Evolutionary conservation across 2,329 filamentous ascomycete genomes (phyloP).

Genomic region (Penicillium frequentans): DNA sequence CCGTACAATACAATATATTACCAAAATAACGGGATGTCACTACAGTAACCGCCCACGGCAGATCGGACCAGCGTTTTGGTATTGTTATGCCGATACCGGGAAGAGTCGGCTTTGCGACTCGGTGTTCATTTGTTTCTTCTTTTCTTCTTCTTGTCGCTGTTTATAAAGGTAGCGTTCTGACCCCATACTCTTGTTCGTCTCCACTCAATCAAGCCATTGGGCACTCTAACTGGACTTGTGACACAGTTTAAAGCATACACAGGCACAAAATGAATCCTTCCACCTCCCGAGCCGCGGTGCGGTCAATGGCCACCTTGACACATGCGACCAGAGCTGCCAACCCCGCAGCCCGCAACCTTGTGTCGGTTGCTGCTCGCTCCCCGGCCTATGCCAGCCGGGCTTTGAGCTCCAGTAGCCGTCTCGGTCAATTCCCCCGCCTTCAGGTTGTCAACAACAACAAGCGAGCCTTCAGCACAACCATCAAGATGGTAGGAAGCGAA

Average conservation of each 20-base stretch:
- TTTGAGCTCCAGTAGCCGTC: conserved; percentile 33
- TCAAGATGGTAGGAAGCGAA: conserved; percentile 35
- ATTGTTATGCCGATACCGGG: conserved; percentile 27
- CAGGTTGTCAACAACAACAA: conserved; percentile 35
- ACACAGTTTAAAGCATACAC: conserved; percentile 10
- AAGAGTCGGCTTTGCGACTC: conserved; percentile 23
- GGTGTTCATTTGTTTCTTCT: conserved; percentile 8
- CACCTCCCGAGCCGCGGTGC: conserved; percentile 39
- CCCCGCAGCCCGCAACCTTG: conserved; percentile 34
- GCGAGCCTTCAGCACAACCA: conserved; percentile 38
- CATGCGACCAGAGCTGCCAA: conserved; percentile 35
- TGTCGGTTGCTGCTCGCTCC: conserved; percentile 30
- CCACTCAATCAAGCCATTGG: conserved; percentile 16
- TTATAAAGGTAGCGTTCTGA: conserved; percentile 7
- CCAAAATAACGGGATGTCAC: conserved; percentile 5
- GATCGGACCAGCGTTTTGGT: not conserved
- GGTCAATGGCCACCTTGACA: conserved; percentile 37
- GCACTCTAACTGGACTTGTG: conserved; percentile 4
- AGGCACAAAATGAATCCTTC: conserved; percentile 31
- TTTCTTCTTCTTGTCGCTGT: conserved; percentile 15
- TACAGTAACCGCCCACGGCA: not conserved
- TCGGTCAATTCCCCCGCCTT: conserved; percentile 38
- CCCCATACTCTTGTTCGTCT: conserved; percentile 5
- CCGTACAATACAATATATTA: conserved; percentile 10
- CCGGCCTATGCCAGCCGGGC: conserved; percentile 28